Base-by-base conservation (phyloP, 352 stramenopile species). In the Globisporangium lucens region DNA sequence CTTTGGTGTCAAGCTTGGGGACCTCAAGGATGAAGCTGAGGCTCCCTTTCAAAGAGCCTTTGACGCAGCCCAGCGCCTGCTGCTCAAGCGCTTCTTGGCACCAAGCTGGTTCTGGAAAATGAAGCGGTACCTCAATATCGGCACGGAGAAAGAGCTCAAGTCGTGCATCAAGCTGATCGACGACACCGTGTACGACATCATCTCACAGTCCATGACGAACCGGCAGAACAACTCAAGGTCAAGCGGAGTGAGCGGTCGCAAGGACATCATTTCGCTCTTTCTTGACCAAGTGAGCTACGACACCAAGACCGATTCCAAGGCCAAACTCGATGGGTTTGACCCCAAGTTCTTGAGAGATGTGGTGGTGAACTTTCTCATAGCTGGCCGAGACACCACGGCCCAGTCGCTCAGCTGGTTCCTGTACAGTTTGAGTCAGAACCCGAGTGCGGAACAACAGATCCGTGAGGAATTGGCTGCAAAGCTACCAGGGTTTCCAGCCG, bases 291-390 rank as follows among this genome's bases (percentile, higher is more conserved):
- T 46, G 38, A 72, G 70, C 47, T 57, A 84, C 22, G 74, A 78
- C 35, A 53, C 53, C n/a, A 58, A n/a, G 2, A 29, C 52, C 46
- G 2, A 24, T 24, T 24, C 0, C 24, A 24, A 24, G 24, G 24
- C 24, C 24, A 24, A 41, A 41, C 36, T 15, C 36, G 56, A 59
- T 1, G 35, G 20, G 20, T 61, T 59, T 24, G 61, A 71, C 0
- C 56, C 58, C 9, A 43, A 36, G 20, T 65, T 66, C 24, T 57
- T 88, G n/a, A 72, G 75, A 12, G 73, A 89, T 59, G 69, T 89
- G 29, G 67, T 85, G 15, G 75, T 89, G 3, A 82, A 66, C 55
- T 75, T 89, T 29, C 56, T 89, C 38, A 58, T 89, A 22, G 80
- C 77, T 30, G 80, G 80, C 3, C 65, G 78, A 2, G 77, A 89